Percentiles rank a stretch among this genome's conserved stretches.
These are phyloP conservation scores for Agrocybe praecox DNA, from an alignment of 768 basidiomycete genomes.

Conservation along the genomic window DNA sequence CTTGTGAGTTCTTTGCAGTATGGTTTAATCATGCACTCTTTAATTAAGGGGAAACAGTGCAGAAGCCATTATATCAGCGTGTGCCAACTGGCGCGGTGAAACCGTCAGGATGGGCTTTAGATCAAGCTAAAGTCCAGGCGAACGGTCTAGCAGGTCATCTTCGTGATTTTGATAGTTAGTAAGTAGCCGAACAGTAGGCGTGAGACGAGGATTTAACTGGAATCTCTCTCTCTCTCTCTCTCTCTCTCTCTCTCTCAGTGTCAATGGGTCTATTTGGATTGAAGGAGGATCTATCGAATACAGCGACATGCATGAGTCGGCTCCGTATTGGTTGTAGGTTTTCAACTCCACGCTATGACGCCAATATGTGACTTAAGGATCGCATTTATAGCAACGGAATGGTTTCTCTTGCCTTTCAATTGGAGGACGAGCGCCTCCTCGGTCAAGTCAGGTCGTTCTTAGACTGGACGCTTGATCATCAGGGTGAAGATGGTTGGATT, in stretches of 20 bases:
- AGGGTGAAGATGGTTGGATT: constrained; percentile 42
- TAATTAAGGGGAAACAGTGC: constrained; percentile 21
- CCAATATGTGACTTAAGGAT: background rate
- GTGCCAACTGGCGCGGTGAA: constrained; percentile 39
- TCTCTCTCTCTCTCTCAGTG: constrained; percentile 18
- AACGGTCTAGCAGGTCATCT: constrained; percentile 43
- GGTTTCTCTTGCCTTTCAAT: constrained; percentile 44
- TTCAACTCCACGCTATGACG: too few relatives aligned
- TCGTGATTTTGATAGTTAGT: constrained; percentile 43
- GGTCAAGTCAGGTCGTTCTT: constrained; percentile 39
- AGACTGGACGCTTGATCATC: constrained; percentile 39
- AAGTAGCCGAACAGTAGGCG: constrained; percentile 3
- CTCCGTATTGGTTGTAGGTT: constrained; percentile 47
- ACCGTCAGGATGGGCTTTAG: constrained; percentile 39
- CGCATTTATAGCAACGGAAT: constrained; percentile 35
- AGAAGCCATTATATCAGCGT: constrained; percentile 29
- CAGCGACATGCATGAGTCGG: constrained; percentile 45
- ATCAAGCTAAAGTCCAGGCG: constrained; percentile 43
- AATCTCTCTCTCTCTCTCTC: background rate
- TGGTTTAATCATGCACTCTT: too few relatives aligned
- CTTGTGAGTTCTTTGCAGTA: background rate
- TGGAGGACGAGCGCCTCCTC: constrained; percentile 36
- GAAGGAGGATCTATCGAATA: constrained; percentile 44
- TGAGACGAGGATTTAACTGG: background rate
- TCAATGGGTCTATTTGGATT: constrained; percentile 46